Evolutionary conservation across 2,329 filamentous ascomycete species (phyloP), one percentile per base, ranked within the genome.

Genomic region (Neoarthrinium moseri): DNA sequence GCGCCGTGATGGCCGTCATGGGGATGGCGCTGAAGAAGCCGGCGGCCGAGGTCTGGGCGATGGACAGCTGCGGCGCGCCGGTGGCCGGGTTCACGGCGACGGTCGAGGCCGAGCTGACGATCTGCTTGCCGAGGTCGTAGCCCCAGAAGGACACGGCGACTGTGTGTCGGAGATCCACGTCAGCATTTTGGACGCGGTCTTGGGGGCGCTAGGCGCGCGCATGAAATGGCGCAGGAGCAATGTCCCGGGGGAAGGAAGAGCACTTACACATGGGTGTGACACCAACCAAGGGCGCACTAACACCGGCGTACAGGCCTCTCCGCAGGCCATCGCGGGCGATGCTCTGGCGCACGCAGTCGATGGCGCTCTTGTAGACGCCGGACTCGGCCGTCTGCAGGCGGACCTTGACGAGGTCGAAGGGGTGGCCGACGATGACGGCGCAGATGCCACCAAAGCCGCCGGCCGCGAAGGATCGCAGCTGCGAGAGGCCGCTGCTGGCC

Each of bases 11-110:
- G 69, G 89, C 72, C 4, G 94, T 99, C 90, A 95, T 95, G 61
- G 94, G 94, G 49, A 99, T 87, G 50, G 94, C 94, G 63, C 89
- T 95, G 81, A 99, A 95, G 82, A 96, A 96, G 53, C 94, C 94
- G 12, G 94, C 94, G 27, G 89, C 81, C 26, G 89, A 94, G 70
- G 95, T 84, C 69, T 99, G 94, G 34, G 77, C 87, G 62, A 96
- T 91, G 48, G 84, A 83, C 71, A 89, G 89, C 23, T 44, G 46
- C 12, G 35, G 21, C 43, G 80, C 74, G 67, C 89, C 83, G 55
- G 84, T 74, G 43, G 86, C 82, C 18, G 74, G 76, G 48, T 85
- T 82, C 13, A 78, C 75, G 44, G 86, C 82, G 21, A 74, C 76
- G 49, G 78, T 76, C 26, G 84, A 85, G 56, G 87, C 69, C 51